These are phyloP conservation scores for Tetrapisispora pingtungensis DNA, from an alignment of 805 yeast species.

Conservation along the genomic window DNA sequence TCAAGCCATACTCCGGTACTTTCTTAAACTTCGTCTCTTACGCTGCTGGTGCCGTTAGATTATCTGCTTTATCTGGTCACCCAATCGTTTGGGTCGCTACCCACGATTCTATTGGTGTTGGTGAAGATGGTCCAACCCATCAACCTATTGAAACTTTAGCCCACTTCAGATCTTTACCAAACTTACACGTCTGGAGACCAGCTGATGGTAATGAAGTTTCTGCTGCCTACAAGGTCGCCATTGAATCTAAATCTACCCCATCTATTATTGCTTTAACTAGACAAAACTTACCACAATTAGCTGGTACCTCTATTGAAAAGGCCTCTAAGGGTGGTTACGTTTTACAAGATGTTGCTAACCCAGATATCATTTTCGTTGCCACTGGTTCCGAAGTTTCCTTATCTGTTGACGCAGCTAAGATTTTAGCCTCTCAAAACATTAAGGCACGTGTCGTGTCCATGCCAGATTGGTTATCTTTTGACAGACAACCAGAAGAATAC, in stretches of 20 bases:
- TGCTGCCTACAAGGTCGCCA: constrained; percentile 66
- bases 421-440: constrained; percentile 43
- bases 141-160: constrained; percentile 87
- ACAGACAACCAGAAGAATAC: constrained; percentile 71
- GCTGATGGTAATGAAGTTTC: constrained; percentile 86
- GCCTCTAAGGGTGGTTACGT: constrained; percentile 94
- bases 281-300: constrained; percentile 88
- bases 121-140: constrained; percentile 92
- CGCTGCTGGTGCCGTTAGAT: constrained; percentile 81
- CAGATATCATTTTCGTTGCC: constrained; percentile 69
- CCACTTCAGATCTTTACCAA: constrained; percentile 78
- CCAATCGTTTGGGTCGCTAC: constrained; percentile 84
- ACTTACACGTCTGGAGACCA: constrained; percentile 81
- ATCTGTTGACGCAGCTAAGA: constrained; percentile 73
- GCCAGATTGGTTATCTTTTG: constrained; percentile 88
- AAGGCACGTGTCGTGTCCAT: constrained; percentile 78
- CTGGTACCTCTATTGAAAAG: constrained; percentile 83
- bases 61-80: constrained; percentile 73
- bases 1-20: constrained; percentile 91
- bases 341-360: constrained; percentile 42
- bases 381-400: constrained; percentile 90
- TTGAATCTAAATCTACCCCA: constrained; percentile 56
- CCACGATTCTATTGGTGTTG: constrained; percentile 82
- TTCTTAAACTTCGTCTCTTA: constrained; percentile 87
- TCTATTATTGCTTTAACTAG: constrained; percentile 68